These are phyloP conservation scores for Phylloporus rhodoxanthus DNA, from an alignment of 768 basidiomycete genomes.

Conservation along the genomic window DNA sequence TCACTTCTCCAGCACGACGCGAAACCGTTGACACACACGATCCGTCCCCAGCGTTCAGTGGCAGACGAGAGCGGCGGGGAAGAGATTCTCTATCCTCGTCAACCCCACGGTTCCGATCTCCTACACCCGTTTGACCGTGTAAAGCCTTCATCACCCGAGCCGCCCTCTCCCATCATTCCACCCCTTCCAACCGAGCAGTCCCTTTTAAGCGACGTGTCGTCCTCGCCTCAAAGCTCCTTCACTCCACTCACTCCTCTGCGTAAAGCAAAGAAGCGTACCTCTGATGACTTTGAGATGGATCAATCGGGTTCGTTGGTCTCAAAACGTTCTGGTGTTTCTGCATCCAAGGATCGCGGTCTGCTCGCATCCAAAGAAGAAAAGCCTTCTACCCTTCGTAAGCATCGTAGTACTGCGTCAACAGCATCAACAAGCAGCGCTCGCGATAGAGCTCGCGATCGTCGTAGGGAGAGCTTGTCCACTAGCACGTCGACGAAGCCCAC, in stretches of 20 bases:
- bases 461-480: constrained; percentile 43
- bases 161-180: constrained; percentile 24
- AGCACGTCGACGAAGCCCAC: constrained; percentile 36
- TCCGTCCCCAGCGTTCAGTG: constrained; percentile 59
- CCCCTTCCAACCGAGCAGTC: constrained; percentile 30
- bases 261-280: constrained; percentile 67
- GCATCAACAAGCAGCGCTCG: constrained; percentile 35
- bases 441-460: constrained; percentile 47
- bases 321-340: constrained; percentile 38
- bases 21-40: constrained; percentile 40
- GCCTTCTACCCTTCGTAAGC: constrained; percentile 47
- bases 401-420: constrained; percentile 63
- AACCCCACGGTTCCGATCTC: constrained; percentile 33
- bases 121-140: constrained; percentile 31
- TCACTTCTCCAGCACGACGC: constrained; percentile 37
- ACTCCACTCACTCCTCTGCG: constrained; percentile 36
- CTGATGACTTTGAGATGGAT: constrained; percentile 80
- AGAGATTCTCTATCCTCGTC: constrained; percentile 83
- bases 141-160: constrained; percentile 26
- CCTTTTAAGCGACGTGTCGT: constrained; percentile 25
- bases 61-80: constrained; percentile 86
- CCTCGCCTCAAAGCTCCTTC: constrained; percentile 65
- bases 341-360: constrained; percentile 23
- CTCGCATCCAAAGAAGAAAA: constrained; percentile 45
- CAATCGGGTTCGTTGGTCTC: constrained; percentile 56